Conservation (phyloP, 73 alveolate genomes). For the Tetrahymena malaccensis region DNA sequence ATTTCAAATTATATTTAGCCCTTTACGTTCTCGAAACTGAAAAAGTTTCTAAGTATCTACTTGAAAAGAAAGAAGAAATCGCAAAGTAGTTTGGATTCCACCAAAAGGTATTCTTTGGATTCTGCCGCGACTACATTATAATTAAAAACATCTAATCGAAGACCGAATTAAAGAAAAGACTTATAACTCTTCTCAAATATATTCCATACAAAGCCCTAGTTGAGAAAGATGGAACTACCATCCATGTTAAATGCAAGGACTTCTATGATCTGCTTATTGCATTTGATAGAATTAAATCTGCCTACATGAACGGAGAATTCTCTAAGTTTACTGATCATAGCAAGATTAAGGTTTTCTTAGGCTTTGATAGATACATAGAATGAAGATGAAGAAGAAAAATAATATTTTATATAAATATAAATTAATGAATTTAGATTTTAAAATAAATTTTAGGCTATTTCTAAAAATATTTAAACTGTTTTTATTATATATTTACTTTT, state of each 20-base stretch:
- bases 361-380: not conserved
- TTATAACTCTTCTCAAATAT: not conserved
- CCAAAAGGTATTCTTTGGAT: not conserved
- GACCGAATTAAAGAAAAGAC: not conserved
- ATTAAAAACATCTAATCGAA: not conserved
- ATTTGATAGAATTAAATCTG: not conserved
- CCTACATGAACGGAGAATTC: not conserved
- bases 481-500: too few species aligned
- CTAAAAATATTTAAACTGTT: not conserved
- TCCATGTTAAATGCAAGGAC: not conserved
- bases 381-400: not conserved
- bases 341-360: not conserved
- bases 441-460: not conserved
- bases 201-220: not conserved
- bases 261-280: not conserved
- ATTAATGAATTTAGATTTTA: too few species aligned
- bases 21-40: not conserved
- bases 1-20: not conserved
- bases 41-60: not conserved
- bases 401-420: too few species aligned
- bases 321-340: not conserved
- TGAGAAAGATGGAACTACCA: not conserved
- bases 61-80: not conserved
- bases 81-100: not conserved
- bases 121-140: not conserved